Conservation (phyloP, 768 basidiomycete species). For the Lentinula lateritia region DNA sequence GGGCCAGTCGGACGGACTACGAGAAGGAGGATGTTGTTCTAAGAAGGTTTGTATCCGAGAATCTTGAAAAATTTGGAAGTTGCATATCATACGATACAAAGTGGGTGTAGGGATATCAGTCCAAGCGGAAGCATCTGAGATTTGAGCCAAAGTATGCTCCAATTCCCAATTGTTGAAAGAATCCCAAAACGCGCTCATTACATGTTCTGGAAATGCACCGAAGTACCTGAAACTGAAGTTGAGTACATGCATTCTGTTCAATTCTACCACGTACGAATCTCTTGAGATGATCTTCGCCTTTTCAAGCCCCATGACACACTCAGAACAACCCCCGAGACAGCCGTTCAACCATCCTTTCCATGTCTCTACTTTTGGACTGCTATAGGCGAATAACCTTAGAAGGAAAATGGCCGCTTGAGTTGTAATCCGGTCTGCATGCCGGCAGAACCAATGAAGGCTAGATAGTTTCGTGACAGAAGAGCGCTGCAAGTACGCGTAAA, state of each 20-base stretch:
- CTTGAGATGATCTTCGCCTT: conserved; percentile 59
- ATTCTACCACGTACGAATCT: conserved; percentile 54
- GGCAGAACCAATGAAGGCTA: conserved; percentile 82
- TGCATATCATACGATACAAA: conserved; percentile 59
- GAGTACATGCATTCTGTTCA: conserved; percentile 1
- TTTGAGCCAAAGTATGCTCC: conserved; percentile 39
- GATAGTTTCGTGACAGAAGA: conserved; percentile 24
- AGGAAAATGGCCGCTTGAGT: conserved; percentile 74
- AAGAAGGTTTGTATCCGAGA: conserved; percentile 38
- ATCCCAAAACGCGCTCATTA: conserved; percentile 52
- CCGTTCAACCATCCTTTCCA: conserved; percentile 58
- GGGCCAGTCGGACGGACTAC: conserved; percentile 45
- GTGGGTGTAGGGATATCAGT: conserved; percentile 42
- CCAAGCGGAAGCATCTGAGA: conserved; percentile 23
- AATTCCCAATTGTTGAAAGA: conserved; percentile 68
- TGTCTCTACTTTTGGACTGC: conserved; percentile 45
- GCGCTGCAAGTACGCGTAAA: conserved; percentile 51
- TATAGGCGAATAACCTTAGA: conserved; percentile 77
- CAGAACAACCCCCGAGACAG: conserved; percentile 59
- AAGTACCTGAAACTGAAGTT: conserved; percentile 54
- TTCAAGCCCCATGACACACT: conserved; percentile 66
- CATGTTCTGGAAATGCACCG: conserved; percentile 49
- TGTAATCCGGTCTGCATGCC: conserved; percentile 47
- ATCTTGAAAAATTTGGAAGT: conserved; percentile 52
- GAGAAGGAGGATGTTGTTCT: conserved; percentile 29